Conservation (phyloP, 805 yeast species). For the Teunomyces barrocoloradensis region DNA sequence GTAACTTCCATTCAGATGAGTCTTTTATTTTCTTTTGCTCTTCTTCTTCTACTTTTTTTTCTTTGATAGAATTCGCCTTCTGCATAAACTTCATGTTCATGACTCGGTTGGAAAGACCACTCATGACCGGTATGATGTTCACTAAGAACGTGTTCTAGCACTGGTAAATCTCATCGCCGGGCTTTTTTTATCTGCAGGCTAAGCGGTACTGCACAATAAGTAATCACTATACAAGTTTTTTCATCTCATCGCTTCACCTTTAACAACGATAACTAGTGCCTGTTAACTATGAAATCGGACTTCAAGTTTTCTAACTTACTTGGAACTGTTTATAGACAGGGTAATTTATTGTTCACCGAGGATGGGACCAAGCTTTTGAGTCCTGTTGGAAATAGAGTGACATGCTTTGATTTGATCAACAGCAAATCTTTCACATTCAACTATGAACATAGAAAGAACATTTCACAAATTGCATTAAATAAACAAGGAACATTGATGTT, state of each 20-base stretch:
- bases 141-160: neutral
- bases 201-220: neutral
- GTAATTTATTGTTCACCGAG: slow-evolving; percentile 80
- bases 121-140: slow-evolving; percentile 15
- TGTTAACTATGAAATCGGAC: slow-evolving; percentile 70
- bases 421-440: slow-evolving; percentile 85
- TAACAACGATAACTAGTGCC: neutral
- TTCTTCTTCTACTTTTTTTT: slow-evolving; percentile 31
- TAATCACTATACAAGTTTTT: slow-evolving; percentile 4
- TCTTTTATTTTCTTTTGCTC: slow-evolving; percentile 43
- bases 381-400: slow-evolving; percentile 93
- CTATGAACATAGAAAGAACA: slow-evolving; percentile 88
- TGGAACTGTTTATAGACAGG: slow-evolving; percentile 93
- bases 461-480: slow-evolving; percentile 77
- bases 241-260: slow-evolving; percentile 4
- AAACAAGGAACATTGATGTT: slow-evolving; percentile 75
- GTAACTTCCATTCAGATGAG: slow-evolving; percentile 51
- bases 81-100: slow-evolving; percentile 76
- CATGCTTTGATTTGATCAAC: slow-evolving; percentile 81
- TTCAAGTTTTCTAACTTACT: slow-evolving; percentile 81
- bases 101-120: slow-evolving; percentile 59
- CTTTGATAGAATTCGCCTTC: slow-evolving; percentile 37
- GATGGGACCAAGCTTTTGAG: slow-evolving; percentile 83
- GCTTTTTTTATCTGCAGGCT: neutral
- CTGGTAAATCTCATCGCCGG: neutral